These are phyloP conservation scores for Macrolepiota dolichaula DNA, from an alignment of 768 basidiomycete genomes.

Conservation along the genomic window DNA sequence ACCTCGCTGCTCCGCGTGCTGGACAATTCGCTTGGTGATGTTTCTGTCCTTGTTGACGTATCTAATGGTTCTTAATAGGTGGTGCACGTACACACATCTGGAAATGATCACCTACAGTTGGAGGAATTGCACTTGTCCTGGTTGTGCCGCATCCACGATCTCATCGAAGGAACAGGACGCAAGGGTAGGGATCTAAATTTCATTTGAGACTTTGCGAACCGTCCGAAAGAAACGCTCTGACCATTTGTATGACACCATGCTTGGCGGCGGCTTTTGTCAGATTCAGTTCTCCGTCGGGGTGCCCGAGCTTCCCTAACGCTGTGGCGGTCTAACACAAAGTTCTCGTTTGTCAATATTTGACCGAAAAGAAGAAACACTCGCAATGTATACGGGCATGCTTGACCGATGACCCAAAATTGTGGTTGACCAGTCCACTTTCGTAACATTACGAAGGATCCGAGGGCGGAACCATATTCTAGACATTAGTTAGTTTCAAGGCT, in stretches of 20 bases:
- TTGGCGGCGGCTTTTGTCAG: constrained; percentile 87
- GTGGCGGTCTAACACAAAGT: constrained; percentile 54
- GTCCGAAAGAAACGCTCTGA: constrained; percentile 10
- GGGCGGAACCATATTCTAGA: constrained; percentile 87
- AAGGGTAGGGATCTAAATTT: constrained; percentile 81
- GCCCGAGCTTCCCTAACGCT: constrained; percentile 92
- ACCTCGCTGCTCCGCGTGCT: constrained; percentile 87
- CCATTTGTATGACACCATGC: constrained; percentile 51
- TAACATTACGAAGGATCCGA: constrained; percentile 79
- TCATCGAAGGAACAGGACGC: constrained; percentile 97
- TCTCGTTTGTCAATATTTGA: neutral
- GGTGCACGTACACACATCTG: neutral
- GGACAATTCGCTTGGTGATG: constrained; percentile 82
- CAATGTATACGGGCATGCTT: constrained; percentile 68
- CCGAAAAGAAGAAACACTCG: constrained; percentile 15
- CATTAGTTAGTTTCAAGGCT: constrained; percentile 7
- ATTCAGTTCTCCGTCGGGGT: constrained; percentile 92
- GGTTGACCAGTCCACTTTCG: constrained; percentile 82
- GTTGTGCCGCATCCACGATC: constrained; percentile 80
- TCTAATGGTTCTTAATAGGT: constrained; percentile 27
- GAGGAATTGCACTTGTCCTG: constrained; percentile 79
- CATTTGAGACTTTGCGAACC: neutral
- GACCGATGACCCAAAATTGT: constrained; percentile 74
- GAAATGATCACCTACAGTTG: constrained; percentile 56
- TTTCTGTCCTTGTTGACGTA: constrained; percentile 91